These are phyloP conservation scores for Massariosphaeria phaeospora DNA, from an alignment of 495 filamentous ascomycete species.

Conservation along the genomic window DNA sequence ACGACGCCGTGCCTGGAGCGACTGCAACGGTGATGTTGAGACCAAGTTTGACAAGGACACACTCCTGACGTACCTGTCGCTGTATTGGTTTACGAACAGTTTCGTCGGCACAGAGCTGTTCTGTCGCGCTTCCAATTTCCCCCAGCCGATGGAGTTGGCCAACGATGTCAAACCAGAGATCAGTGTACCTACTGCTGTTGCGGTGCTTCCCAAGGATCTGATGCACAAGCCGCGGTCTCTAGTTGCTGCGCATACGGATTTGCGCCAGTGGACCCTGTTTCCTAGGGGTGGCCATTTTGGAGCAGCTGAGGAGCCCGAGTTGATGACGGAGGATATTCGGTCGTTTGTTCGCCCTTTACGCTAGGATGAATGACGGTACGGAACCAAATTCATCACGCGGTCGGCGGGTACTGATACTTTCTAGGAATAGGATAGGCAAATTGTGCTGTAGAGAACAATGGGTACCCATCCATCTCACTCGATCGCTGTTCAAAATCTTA, in stretches of 20 bases:
- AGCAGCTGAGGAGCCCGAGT: background rate
- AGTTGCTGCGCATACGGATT: background rate
- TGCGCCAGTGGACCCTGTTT: conserved; percentile 5
- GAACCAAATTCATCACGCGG: too few relatives aligned
- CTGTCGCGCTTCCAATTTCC: background rate
- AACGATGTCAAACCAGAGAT: conserved; percentile 6
- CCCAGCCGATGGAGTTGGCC: background rate
- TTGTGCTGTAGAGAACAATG: too few relatives aligned
- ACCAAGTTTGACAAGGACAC: conserved; percentile 11
- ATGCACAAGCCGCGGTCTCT: background rate
- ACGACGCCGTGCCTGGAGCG: background rate
- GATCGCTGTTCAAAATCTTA: too few relatives aligned
- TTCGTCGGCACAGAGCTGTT: conserved; percentile 4
- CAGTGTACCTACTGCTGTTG: conserved; percentile 2
- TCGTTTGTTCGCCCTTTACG: conserved; percentile 3
- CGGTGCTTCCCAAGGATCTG: conserved; percentile 1
- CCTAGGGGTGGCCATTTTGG: conserved; percentile 3
- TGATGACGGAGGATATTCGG: conserved; percentile 1
- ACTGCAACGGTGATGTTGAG: conserved; percentile 4
- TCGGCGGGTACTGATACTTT: too few relatives aligned
- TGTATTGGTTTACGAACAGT: conserved; percentile 8
- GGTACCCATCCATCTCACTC: too few relatives aligned
- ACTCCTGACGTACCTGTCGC: conserved; percentile 2
- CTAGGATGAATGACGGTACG: too few relatives aligned
- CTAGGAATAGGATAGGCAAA: too few relatives aligned